phyloP scores from a whole-genome alignment of 345 rosid species.

The Corchorus capsularis region DNA sequence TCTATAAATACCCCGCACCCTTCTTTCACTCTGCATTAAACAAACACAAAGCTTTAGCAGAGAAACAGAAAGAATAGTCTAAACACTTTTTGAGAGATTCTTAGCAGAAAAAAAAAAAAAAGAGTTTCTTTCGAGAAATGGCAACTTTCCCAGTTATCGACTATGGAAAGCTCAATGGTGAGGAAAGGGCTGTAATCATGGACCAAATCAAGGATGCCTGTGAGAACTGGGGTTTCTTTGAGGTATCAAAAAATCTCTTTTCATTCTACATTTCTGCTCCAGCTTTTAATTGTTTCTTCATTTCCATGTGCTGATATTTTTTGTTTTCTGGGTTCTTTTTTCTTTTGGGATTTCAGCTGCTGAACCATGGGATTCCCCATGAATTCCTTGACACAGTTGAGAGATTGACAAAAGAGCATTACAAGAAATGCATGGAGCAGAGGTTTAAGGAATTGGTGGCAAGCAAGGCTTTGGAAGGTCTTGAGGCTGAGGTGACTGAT shows the following conservation, averaged over 20 bases:
- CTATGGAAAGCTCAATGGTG: constrained; percentile 68
- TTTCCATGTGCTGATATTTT: neutral
- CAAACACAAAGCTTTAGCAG: neutral
- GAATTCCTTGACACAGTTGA: constrained; percentile 79
- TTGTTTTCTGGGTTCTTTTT: neutral
- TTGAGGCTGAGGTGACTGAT: constrained; percentile 63
- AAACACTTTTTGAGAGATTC: neutral
- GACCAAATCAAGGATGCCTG: constrained; percentile 88
- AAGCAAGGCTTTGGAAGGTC: constrained; percentile 60
- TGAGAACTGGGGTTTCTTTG: constrained; percentile 98
- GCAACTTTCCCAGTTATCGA: constrained; percentile 69
- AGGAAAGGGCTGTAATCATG: constrained; percentile 59
- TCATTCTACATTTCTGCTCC: neutral
- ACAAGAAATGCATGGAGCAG: constrained; percentile 84
- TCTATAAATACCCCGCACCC: constrained; percentile 37
- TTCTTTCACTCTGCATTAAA: constrained; percentile 8
- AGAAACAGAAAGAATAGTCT: neutral
- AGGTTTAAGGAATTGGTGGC: constrained; percentile 76
- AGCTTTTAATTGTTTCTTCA: neutral
- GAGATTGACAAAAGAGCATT: constrained; percentile 71
- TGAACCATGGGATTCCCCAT: constrained; percentile 74
- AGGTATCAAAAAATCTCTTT: constrained; percentile 44
- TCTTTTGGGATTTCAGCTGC: constrained; percentile 36
- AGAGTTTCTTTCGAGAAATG: constrained; percentile 34
- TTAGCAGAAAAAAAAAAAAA: neutral